phyloP scores from a whole-genome alignment of 2,329 filamentous ascomycete species.

The Dothistroma septosporum region DNA sequence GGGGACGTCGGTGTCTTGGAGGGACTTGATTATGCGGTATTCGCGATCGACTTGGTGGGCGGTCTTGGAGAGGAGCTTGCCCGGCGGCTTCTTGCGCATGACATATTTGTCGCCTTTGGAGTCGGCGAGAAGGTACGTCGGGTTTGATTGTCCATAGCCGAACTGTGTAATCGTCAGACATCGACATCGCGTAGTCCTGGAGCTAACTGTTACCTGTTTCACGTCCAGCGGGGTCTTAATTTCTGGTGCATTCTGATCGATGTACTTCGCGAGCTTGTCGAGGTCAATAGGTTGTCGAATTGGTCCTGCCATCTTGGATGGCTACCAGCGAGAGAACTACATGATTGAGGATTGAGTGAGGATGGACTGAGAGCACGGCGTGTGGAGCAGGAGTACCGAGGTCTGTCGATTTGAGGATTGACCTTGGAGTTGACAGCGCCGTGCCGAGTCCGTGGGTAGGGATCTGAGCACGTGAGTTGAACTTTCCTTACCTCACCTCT shows the following conservation, averaged over 20 bases:
- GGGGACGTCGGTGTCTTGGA: constrained; percentile 74
- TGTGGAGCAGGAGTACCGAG: constrained; percentile 2
- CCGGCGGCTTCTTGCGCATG: constrained; percentile 96
- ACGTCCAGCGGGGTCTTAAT: constrained; percentile 79
- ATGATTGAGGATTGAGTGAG: constrained; percentile 1
- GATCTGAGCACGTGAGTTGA: too few relatives aligned
- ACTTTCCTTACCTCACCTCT: too few relatives aligned
- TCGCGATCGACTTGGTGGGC: constrained; percentile 97
- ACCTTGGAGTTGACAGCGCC: neutral
- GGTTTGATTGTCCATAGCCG: constrained; percentile 94
- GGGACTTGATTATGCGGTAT: constrained; percentile 81
- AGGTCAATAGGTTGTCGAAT: constrained; percentile 90
- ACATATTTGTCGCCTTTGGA: constrained; percentile 70
- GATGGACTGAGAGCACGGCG: neutral
- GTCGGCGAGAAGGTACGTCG: constrained; percentile 85
- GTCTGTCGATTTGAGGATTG: neutral
- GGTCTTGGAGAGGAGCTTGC: constrained; percentile 83
- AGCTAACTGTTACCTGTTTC: constrained; percentile 64
- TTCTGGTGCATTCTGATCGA: constrained; percentile 71
- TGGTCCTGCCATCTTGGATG: constrained; percentile 66
- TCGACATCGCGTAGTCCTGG: neutral
- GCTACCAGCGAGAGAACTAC: constrained; percentile 8
- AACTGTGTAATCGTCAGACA: constrained; percentile 56
- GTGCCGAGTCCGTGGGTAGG: neutral
- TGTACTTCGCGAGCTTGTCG: constrained; percentile 71